phyloP scores from a whole-genome alignment of 2,329 filamentous ascomycete genomes.

The Tolypocladium endophyticum region DNA sequence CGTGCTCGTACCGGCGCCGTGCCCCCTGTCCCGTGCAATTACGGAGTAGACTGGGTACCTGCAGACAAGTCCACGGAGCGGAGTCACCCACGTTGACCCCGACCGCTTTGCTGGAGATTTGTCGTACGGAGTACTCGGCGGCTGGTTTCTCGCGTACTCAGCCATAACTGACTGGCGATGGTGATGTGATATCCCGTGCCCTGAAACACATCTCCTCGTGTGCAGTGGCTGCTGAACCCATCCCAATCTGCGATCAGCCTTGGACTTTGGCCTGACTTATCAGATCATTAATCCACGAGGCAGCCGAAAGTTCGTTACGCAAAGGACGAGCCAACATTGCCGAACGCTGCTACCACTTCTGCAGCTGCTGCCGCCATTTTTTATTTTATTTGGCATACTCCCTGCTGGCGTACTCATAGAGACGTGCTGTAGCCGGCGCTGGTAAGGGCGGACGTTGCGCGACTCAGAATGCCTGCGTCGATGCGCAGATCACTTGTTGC shows the following conservation, averaged over 20 bases:
- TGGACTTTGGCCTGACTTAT: neutral
- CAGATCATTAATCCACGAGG: neutral
- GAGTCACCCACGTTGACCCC: neutral
- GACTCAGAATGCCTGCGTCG: neutral
- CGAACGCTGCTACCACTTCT: neutral
- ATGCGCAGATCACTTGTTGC: neutral
- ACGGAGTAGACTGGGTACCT: neutral
- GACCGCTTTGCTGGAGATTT: too few species aligned
- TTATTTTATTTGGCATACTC: neutral
- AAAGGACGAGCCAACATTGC: neutral
- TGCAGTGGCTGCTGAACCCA: neutral
- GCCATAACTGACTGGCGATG: neutral
- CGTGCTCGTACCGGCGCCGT: neutral
- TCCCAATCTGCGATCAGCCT: neutral
- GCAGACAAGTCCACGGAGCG: neutral
- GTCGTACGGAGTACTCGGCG: too few species aligned
- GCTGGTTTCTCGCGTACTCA: neutral
- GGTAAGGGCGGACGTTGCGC: neutral
- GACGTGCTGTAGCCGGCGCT: neutral
- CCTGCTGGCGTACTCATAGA: neutral
- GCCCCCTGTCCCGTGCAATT: neutral
- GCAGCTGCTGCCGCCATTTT: neutral
- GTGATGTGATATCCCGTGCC: neutral
- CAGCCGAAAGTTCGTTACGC: too few species aligned
- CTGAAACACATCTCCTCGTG: neutral